A percentile compares a stretch with the other conserved stretches of the same genome.
These are phyloP conservation scores for Aristolochia contorta DNA, from an alignment of 164 flowering plant genomes.

Conservation along the genomic window DNA sequence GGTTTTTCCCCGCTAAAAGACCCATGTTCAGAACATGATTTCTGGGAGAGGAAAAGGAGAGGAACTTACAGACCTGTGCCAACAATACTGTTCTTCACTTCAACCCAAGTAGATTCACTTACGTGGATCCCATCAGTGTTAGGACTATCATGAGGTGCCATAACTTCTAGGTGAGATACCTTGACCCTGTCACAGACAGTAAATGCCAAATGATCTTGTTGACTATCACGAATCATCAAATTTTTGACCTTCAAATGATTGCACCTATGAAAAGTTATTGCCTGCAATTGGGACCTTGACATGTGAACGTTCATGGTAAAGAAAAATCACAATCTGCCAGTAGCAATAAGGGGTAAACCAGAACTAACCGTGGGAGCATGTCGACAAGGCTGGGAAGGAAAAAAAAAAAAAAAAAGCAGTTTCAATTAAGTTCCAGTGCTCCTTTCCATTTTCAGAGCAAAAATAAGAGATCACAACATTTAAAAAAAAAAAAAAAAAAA, in stretches of 20 bases:
- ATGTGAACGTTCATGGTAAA: not conserved
- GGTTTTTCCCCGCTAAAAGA: too few relatives aligned
- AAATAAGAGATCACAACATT: not conserved
- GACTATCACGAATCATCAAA: conserved; percentile 50
- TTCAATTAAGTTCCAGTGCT: not conserved
- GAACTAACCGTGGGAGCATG: conserved; percentile 87
- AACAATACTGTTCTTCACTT: conserved; percentile 39
- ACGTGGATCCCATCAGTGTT: conserved; percentile 97
- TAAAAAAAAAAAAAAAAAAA: not conserved
- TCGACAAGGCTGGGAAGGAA: conserved; percentile 88
- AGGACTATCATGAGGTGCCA: conserved; percentile 71
- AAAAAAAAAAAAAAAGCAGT: conserved; percentile 15
- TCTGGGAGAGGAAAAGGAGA: too few relatives aligned
- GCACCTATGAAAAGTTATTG: conserved; percentile 78
- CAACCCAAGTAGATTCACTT: conserved; percentile 48
- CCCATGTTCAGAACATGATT: too few relatives aligned
- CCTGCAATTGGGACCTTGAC: conserved; percentile 36
- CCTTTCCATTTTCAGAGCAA: not conserved
- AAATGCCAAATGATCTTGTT: conserved; percentile 82
- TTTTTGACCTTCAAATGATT: conserved; percentile 45
- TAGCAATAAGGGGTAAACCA: not conserved
- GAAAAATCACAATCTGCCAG: not conserved
- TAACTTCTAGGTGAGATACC: conserved; percentile 39
- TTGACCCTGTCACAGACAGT: conserved; percentile 44
- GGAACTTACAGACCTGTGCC: conserved; percentile 48